Conservation (phyloP, 768 basidiomycete genomes). For the Leccinum longicurvipes region DNA sequence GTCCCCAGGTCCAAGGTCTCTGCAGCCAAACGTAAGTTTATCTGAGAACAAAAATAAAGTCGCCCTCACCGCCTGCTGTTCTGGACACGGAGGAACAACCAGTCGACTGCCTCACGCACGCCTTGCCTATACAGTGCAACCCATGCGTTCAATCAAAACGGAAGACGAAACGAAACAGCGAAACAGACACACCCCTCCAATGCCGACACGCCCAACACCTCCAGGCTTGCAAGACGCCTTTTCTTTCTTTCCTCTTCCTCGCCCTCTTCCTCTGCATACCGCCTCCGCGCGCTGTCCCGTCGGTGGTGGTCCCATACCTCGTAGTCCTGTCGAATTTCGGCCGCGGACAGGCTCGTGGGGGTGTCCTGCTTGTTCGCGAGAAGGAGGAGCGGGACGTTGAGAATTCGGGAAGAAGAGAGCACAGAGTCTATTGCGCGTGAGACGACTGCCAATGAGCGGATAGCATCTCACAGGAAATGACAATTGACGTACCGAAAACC, state of each 20-base stretch:
- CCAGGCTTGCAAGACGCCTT: conserved; percentile 68
- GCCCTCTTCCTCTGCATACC: conserved; percentile 48
- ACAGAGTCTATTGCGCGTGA: conserved; percentile 58
- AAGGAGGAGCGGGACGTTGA: conserved; percentile 85
- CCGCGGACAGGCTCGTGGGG: conserved; percentile 73
- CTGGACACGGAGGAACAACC: conserved; percentile 92
- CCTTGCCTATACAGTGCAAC: conserved; percentile 69
- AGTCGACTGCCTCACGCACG: conserved; percentile 86
- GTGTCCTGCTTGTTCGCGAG: conserved; percentile 97
- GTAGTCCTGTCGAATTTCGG: conserved; percentile 87
- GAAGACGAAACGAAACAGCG: not conserved
- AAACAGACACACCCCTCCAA: conserved; percentile 70
- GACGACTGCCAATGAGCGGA: not conserved
- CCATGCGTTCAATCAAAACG: not conserved
- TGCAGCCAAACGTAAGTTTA: not conserved
- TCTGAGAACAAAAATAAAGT: not conserved
- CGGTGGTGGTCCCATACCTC: conserved; percentile 83
- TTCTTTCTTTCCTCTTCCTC: conserved; percentile 43
- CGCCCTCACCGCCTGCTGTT: conserved; percentile 65
- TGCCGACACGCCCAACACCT: conserved; percentile 89
- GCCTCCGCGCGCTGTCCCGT: conserved; percentile 59
- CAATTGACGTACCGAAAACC: conserved; percentile 76
- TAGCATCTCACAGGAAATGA: not conserved
- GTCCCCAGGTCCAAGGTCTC: conserved; percentile 22
- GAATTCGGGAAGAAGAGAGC: conserved; percentile 83